phyloP scores from a whole-genome alignment of 352 stramenopile species.

The Phytopythium vexans region DNA sequence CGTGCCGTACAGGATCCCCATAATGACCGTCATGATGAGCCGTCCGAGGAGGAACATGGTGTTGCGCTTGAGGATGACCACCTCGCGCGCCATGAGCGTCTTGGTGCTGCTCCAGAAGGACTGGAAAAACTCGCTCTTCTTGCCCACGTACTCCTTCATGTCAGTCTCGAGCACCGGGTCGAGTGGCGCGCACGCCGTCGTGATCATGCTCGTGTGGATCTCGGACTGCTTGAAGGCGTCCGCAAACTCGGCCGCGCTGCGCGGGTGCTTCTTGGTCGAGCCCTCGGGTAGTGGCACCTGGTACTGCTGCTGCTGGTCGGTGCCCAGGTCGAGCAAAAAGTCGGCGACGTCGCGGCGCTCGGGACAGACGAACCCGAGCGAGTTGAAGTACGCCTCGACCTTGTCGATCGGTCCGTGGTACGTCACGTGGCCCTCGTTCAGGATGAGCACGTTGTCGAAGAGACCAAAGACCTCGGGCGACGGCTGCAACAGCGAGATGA shows the following conservation, averaged over 20 bases:
- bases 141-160: conserved; percentile 78
- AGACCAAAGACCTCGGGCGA: conserved; percentile 24
- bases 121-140: conserved; percentile 32
- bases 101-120: conserved; percentile 21
- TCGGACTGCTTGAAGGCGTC: conserved; percentile 8
- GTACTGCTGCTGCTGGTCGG: conserved; percentile 18
- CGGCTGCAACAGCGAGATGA: conserved; percentile 24
- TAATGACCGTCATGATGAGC: conserved; percentile 29
- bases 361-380: conserved; percentile 13
- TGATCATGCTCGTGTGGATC: conserved; percentile 6
- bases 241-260: conserved; percentile 7
- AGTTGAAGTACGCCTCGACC: conserved; percentile 31
- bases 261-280: conserved; percentile 1
- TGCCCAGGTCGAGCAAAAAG: conserved; percentile 23
- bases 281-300: too few species aligned
- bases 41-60: conserved; percentile 24
- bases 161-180: conserved; percentile 13
- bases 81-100: conserved; percentile 31
- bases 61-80: conserved; percentile 21
- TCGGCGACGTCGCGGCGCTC: conserved; percentile 12
- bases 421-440: conserved; percentile 42
- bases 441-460: conserved; percentile 37
- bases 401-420: conserved; percentile 35
- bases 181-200: background rate
- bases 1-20: conserved; percentile 32